Evolutionary conservation across 148 eudicot species (phyloP).

Genomic region (Polygonum aviculare): DNA sequence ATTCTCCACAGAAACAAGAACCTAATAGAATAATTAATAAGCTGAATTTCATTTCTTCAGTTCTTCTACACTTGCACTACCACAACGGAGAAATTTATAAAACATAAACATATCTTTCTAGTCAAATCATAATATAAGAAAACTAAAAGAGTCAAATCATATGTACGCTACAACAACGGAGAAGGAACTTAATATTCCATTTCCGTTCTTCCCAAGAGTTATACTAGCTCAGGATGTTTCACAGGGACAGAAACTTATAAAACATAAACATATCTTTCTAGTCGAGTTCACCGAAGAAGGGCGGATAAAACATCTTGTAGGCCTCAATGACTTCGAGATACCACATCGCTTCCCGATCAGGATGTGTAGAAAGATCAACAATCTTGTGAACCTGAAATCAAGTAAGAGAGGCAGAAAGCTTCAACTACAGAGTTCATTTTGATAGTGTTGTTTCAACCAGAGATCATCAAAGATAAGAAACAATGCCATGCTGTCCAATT

Average conservation of each 20-base stretch:
- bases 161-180: background rate
- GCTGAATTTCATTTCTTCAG: no score
- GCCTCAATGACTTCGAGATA: conserved; percentile 89
- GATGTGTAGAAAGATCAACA: conserved; percentile 74
- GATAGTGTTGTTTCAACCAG: no score
- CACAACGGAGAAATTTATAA: background rate
- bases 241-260: background rate
- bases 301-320: conserved; percentile 65
- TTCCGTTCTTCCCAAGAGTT: background rate
- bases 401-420: background rate
- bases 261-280: background rate
- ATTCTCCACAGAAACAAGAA: no score
- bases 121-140: background rate
- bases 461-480: no score
- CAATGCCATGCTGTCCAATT: no score
- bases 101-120: no score
- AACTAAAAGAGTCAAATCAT: background rate
- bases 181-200: background rate
- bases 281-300: conserved; percentile 22
- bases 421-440: background rate
- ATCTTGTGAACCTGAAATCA: conserved; percentile 75
- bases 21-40: no score
- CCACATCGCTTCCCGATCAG: conserved; percentile 93
- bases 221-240: no score
- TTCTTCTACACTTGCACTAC: no score